Base-by-base conservation (phyloP, 148 eudicot genomes). In the Chenopodium quinoa region DNA sequence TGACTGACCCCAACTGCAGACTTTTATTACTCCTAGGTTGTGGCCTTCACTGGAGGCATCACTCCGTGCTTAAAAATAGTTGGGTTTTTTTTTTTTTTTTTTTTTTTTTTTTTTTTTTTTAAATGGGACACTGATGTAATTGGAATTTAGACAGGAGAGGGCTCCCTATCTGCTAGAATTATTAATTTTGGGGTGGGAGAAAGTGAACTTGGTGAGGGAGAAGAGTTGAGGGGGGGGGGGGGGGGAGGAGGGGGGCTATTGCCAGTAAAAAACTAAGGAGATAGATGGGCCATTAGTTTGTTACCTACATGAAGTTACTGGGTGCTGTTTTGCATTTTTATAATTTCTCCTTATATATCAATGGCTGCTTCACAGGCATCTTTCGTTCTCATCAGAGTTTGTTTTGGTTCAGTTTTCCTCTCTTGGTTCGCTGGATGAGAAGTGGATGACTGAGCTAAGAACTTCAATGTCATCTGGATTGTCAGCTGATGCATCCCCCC, bases 371-470 rank as follows among this genome's bases (percentile, higher is more conserved):
- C 10, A 11, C 17, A n/a, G 8, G 48, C 31, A 44, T 80, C 47
- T 76, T 40, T 47, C 66, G 13, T 82, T 80, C 71, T 82, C 47
- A 72, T 40, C 4, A 52, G 75, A 17, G 82, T 76, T 32, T 82
- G 27, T 62, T 50, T 44, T 82, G 52, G 69, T 86, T 81, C 90
- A 96, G 99, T 96, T 96, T 83, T 96, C 99, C 12, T 96, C 99
- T 47, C 91, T 96, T 80, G 99, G 99, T 78, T 96, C 99, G 60
- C 87, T 96, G 86, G 99, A 96, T 77, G 99, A 96, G 88, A 96
- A 96, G 89, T 96, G 99, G 99, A 96, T 96, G 99, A 80, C 86
- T 40, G 99, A 96, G 89, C 85, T 96, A 14, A 91, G 89, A 86
- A 82, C 89, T 20, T 92, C 99, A 71, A 88, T 93, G 93, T 93